Evolutionary conservation across 2,329 filamentous ascomycete genomes (phyloP).

Genomic region (Apiospora malaysiana): DNA sequence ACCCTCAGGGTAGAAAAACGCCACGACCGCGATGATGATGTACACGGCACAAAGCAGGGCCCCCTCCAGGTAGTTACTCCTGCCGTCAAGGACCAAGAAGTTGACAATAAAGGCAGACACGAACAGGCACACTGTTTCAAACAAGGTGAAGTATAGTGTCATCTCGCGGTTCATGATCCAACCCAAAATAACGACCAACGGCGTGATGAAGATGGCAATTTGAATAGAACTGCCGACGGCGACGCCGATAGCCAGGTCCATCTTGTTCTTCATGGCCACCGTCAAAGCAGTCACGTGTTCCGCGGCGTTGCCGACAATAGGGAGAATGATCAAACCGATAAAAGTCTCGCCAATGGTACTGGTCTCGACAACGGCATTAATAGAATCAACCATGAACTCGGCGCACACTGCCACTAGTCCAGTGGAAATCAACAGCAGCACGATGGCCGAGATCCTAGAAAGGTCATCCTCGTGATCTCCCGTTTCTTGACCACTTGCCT

Average conservation of each 20-base stretch:
- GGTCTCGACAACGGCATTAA: slow-evolving; percentile 64
- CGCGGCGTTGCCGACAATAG: slow-evolving; percentile 75
- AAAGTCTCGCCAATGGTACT: slow-evolving; percentile 68
- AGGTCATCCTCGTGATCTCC: slow-evolving; percentile 53
- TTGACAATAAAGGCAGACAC: slow-evolving; percentile 86
- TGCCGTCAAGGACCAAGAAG: slow-evolving; percentile 83
- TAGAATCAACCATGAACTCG: slow-evolving; percentile 73
- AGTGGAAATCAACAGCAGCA: slow-evolving; percentile 69
- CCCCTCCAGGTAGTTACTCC: slow-evolving; percentile 87
- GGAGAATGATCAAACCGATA: slow-evolving; percentile 74
- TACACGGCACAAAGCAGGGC: slow-evolving; percentile 71
- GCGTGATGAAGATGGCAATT: slow-evolving; percentile 74
- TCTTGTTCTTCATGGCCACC: slow-evolving; percentile 76
- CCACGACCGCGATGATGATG: slow-evolving; percentile 69
- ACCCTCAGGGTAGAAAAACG: slow-evolving; percentile 68
- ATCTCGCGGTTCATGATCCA: slow-evolving; percentile 73
- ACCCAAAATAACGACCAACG: slow-evolving; percentile 73
- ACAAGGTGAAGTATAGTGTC: slow-evolving; percentile 84
- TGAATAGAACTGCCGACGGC: slow-evolving; percentile 75
- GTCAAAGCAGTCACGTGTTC: slow-evolving; percentile 76
- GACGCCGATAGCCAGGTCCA: slow-evolving; percentile 76
- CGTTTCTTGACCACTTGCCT: slow-evolving; percentile 32
- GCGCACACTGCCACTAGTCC: slow-evolving; percentile 71
- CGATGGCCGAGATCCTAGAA: slow-evolving; percentile 60
- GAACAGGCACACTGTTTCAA: slow-evolving; percentile 88